Evolutionary conservation across 345 rosid genomes (phyloP), one percentile per base, ranked within the genome.

Genomic region (Mangifera indica): DNA sequence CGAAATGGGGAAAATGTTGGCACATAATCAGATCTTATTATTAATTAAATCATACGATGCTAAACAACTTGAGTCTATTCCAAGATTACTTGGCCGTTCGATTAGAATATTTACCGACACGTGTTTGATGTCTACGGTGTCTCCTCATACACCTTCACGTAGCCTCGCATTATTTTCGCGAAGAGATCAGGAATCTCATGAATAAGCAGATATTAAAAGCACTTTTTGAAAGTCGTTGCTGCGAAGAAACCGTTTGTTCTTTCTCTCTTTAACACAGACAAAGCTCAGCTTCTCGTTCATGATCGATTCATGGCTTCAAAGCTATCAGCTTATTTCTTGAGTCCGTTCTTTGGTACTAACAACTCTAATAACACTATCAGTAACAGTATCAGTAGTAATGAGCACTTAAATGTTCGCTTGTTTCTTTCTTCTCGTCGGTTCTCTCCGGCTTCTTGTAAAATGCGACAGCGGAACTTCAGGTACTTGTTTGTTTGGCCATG

Each of bases 391-490:
- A n/a, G n/a, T n/a, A n/a, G 48, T 5, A 58, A 2, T 10, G 65
- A 79, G 67, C 74, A 70, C 52, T 42, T 67, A 10, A 80, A 48
- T 63, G 65, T 71, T 9, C 72, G 84, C 20, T 79, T 81, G 79
- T 71, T 82, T 60, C 72, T 77, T 15, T 77, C 89, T 72, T 79
- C 87, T 10, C 81, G 69, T 21, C 78, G 84, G 12, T 81, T 76
- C 2, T 85, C 81, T 34, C 88, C 89, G 18, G 84, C 86, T 83
- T 84, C 89, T 42, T 94, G 91, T 76, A 90, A 83, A 76, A 84
- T 88, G 87, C 87, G 97, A 21, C 83, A 80, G 20, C 90, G 89
- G 42, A 80, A 80, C 66, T 74, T 80, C 79, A 80, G 95, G 99
- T 90, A 62, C 26, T 14, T 53, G 21, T 8, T 56, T 56, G 42